Percentiles rank a stretch among this genome's conserved stretches.
phyloP scores from a whole-genome alignment of 2,329 filamentous ascomycete genomes.

The Cordyceps cicadae region DNA sequence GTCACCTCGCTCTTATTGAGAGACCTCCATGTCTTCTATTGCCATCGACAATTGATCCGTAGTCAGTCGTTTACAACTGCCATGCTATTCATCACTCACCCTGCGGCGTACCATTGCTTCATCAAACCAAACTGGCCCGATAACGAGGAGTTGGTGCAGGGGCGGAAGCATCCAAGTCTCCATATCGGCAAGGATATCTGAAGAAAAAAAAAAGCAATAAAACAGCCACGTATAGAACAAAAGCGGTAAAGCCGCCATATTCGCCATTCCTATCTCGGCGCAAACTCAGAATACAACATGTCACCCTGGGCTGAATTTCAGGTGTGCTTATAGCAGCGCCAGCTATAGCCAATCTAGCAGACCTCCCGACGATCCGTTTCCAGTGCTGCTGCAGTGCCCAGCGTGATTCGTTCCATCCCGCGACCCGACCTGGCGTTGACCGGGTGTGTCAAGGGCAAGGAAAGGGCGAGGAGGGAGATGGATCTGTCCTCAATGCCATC shows the following conservation, averaged over 20 bases:
- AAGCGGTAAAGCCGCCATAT: background rate
- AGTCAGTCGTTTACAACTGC: background rate
- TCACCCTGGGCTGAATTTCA: background rate
- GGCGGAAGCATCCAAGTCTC: background rate
- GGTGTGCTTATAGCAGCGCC: background rate
- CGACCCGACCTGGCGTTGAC: background rate
- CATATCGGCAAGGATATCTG: background rate
- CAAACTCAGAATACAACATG: too few relatives aligned
- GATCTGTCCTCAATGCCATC: background rate
- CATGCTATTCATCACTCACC: too few relatives aligned
- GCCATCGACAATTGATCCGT: background rate
- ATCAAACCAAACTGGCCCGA: background rate
- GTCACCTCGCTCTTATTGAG: background rate
- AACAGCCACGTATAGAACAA: background rate
- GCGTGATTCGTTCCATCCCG: background rate
- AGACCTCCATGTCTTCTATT: background rate
- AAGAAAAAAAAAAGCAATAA: background rate
- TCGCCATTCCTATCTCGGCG: background rate
- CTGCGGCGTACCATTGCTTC: too few relatives aligned
- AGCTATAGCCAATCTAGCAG: constrained; percentile 3
- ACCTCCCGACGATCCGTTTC: constrained; percentile 5
- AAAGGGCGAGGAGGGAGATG: too few relatives aligned
- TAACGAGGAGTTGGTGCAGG: constrained; percentile 4
- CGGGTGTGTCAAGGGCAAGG: too few relatives aligned
- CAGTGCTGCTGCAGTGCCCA: too few relatives aligned